Conservation (phyloP, 768 basidiomycete genomes). For the Tricholoma sp. region DNA sequence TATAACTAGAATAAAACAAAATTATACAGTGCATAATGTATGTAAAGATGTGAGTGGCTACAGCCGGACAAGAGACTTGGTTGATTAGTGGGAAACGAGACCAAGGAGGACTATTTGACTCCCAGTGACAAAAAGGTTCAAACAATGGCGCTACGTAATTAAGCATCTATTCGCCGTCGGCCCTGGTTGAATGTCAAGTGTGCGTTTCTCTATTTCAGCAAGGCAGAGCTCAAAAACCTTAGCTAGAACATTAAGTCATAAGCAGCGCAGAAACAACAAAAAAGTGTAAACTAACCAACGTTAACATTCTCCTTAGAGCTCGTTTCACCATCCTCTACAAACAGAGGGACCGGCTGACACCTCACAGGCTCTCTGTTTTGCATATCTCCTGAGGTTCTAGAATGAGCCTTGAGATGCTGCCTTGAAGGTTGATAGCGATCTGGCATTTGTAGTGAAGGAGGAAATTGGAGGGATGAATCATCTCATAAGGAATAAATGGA, state of each 20-base stretch:
- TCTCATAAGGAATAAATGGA: constrained; percentile 32
- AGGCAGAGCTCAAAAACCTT: constrained; percentile 83
- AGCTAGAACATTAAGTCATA: constrained; percentile 29
- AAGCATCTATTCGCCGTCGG: constrained; percentile 41
- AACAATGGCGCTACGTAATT: constrained; percentile 48
- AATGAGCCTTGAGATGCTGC: constrained; percentile 44
- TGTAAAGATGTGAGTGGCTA: too few species aligned
- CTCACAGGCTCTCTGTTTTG: constrained; percentile 3
- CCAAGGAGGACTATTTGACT: too few species aligned
- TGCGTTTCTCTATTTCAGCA: too few species aligned
- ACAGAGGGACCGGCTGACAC: too few species aligned
- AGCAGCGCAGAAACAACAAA: not conserved
- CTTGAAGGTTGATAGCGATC: constrained; percentile 73
- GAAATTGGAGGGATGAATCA: constrained; percentile 18
- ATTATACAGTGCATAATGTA: too few species aligned
- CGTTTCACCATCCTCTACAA: constrained; percentile 70
- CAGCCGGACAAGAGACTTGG: too few species aligned
- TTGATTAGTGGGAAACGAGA: too few species aligned
- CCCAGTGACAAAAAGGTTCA: too few species aligned
- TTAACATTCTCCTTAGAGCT: constrained; percentile 80
- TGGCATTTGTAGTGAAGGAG: constrained; percentile 15
- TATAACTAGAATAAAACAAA: too few species aligned
- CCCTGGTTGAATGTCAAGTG: constrained; percentile 39
- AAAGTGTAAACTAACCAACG: constrained; percentile 54
- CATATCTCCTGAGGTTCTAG: constrained; percentile 8